phyloP scores from a whole-genome alignment of 345 rosid genomes.

The Sonneratia caseolaris region DNA sequence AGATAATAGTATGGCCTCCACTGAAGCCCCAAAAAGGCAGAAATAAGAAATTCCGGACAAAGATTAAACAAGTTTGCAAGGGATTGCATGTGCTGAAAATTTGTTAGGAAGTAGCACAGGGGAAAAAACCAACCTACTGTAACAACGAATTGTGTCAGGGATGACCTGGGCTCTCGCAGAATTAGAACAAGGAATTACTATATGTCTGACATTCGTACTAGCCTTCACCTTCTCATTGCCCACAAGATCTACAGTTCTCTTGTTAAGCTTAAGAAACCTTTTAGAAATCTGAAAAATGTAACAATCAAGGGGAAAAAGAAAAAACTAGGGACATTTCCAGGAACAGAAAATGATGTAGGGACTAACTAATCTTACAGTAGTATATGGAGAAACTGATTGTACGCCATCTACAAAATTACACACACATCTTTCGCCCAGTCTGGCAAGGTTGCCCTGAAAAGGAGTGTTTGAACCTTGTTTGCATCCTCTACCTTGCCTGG shows the following conservation, averaged over 20 bases:
- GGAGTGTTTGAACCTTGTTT: too few species aligned
- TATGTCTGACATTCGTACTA: slow-evolving; percentile 78
- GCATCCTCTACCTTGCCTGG: too few species aligned
- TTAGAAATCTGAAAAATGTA: slow-evolving; percentile 40
- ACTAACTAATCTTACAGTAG: neutral
- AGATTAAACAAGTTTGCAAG: too few species aligned
- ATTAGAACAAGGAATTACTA: slow-evolving; percentile 65
- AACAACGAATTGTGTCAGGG: slow-evolving; percentile 84
- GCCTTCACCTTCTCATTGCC: slow-evolving; percentile 99
- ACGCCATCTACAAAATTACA: slow-evolving; percentile 15
- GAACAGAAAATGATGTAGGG: neutral
- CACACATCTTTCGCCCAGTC: too few species aligned
- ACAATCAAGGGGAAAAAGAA: slow-evolving; percentile 10
- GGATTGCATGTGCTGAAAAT: neutral
- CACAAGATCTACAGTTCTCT: slow-evolving; percentile 91
- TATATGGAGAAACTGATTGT: neutral
- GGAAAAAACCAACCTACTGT: slow-evolving; percentile 56
- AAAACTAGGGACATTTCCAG: slow-evolving; percentile 7
- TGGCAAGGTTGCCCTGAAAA: too few species aligned
- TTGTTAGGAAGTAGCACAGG: neutral
- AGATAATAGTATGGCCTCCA: slow-evolving; percentile 89
- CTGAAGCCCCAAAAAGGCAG: slow-evolving; percentile 27
- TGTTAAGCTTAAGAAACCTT: slow-evolving; percentile 59
- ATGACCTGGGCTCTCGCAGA: slow-evolving; percentile 68
- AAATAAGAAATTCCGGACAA: neutral